A percentile compares a stretch with the other conserved stretches of the same genome.
Evolutionary conservation across 2,329 filamentous ascomycete species (phyloP).

Genomic region (Lizonia empirigonia): DNA sequence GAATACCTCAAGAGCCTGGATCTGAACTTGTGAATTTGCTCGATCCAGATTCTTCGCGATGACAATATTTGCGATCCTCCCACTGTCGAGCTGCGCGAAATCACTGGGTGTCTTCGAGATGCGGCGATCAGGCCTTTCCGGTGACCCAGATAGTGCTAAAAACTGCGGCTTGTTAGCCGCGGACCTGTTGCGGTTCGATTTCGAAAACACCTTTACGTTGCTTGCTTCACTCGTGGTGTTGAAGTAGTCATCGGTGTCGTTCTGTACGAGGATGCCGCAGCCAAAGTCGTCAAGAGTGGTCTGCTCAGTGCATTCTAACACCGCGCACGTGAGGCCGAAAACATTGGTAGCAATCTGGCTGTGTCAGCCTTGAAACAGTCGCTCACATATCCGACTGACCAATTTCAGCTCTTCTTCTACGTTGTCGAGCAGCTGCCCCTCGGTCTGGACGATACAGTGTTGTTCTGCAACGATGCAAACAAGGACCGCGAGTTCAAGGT

Average conservation of each 20-base stretch:
- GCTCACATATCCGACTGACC: constrained; percentile 50
- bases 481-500: constrained; percentile 85
- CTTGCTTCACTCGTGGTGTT: constrained; percentile 13
- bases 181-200: neutral
- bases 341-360: constrained; percentile 68
- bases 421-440: constrained; percentile 64
- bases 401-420: constrained; percentile 76
- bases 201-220: neutral
- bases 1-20: constrained; percentile 70
- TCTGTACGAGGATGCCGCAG: constrained; percentile 65
- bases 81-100: constrained; percentile 52
- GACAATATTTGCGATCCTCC: constrained; percentile 77
- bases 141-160: constrained; percentile 25
- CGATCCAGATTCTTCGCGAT: constrained; percentile 80
- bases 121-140: constrained; percentile 25
- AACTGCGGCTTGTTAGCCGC: constrained; percentile 23
- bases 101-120: constrained; percentile 42
- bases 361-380: neutral
- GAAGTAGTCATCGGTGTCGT: constrained; percentile 34
- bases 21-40: constrained; percentile 77
- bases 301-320: constrained; percentile 73
- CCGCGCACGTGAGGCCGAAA: constrained; percentile 72
- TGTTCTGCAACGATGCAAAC: constrained; percentile 81
- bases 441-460: constrained; percentile 86
- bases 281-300: constrained; percentile 85